Percentiles rank a stretch among this genome's conserved stretches.
These are phyloP conservation scores for Prosopis cineraria DNA, from an alignment of 306 rosid genomes.

Conservation along the genomic window DNA sequence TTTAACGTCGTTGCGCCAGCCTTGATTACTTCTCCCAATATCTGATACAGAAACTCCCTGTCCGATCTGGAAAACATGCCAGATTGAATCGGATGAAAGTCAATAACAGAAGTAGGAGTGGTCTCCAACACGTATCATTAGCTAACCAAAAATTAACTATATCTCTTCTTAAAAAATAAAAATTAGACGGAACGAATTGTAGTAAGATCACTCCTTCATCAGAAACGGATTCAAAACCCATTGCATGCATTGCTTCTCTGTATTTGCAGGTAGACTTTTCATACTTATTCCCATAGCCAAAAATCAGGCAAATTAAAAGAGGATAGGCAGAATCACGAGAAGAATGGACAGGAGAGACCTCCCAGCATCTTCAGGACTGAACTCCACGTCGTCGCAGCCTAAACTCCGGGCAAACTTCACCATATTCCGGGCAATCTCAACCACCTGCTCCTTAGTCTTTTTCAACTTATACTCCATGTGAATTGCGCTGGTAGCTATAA, in stretches of 20 bases:
- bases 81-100: background rate
- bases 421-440: constrained; percentile 74
- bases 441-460: constrained; percentile 69
- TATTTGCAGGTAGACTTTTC: background rate
- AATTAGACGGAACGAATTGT: background rate
- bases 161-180: background rate
- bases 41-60: constrained; percentile 78
- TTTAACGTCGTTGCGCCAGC: constrained; percentile 97
- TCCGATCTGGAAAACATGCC: constrained; percentile 64
- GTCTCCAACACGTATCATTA: background rate
- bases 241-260: background rate
- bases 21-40: constrained; percentile 88
- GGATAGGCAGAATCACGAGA: background rate
- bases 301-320: background rate
- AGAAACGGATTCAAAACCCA: background rate
- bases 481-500: constrained; percentile 89
- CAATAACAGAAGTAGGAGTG: background rate
- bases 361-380: constrained; percentile 98
- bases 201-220: background rate
- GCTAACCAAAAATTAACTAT: background rate
- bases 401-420: constrained; percentile 81
- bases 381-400: constrained; percentile 88
- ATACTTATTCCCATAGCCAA: background rate
- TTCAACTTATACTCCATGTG: constrained; percentile 84
- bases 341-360: constrained; percentile 45